A percentile compares a stretch with the other conserved stretches of the same genome.
These are phyloP conservation scores for Takashimella tepidaria DNA, from an alignment of 1,284 basidiomycete species.

Conservation along the genomic window DNA sequence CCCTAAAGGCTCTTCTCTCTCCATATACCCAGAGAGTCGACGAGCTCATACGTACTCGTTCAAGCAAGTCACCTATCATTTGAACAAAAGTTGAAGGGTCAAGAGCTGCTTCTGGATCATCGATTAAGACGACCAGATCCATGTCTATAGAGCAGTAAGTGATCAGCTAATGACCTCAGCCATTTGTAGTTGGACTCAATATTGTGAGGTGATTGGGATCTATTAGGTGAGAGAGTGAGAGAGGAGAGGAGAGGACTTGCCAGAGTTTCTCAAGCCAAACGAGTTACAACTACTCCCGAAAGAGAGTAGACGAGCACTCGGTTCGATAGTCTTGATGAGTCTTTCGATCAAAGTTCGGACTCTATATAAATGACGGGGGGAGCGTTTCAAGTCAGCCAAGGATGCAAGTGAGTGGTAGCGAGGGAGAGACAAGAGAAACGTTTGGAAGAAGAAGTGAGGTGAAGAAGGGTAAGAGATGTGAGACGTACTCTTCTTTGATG, in stretches of 20 bases:
- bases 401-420: no score
- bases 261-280: conserved; percentile 91
- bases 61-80: conserved; percentile 86
- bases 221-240: no score
- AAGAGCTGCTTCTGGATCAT: conserved; percentile 62
- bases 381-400: no score
- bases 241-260: conserved; percentile 50
- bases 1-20: not conserved
- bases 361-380: conserved; percentile 22
- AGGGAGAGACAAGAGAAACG: no score
- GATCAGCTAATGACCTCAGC: conserved; percentile 13
- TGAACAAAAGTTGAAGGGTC: conserved; percentile 85
- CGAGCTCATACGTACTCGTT: conserved; percentile 69
- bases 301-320: conserved; percentile 80
- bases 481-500: conserved; percentile 75
- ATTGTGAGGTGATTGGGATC: no score
- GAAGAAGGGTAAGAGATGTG: not conserved
- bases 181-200: no score
- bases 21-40: not conserved
- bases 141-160: conserved; percentile 65
- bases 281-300: conserved; percentile 93
- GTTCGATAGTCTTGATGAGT: conserved; percentile 89
- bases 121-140: conserved; percentile 95
- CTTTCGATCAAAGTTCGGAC: conserved; percentile 90
- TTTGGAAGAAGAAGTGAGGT: not conserved